Base-by-base conservation (phyloP, 1,139 yeast genomes). In the Blastobotrys elegans region DNA sequence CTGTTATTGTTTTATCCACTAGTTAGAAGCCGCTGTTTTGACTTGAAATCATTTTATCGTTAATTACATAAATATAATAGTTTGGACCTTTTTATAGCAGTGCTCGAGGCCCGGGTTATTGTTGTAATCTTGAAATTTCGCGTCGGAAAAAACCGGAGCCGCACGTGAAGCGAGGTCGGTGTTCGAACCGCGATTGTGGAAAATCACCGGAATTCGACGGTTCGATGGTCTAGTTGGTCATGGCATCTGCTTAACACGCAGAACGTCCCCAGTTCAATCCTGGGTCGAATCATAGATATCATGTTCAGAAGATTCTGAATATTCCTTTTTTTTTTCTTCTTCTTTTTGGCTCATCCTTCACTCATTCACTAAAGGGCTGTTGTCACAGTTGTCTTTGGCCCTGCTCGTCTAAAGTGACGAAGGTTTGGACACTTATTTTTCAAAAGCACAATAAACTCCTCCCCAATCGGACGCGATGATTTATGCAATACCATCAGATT, bases 211-310 rank as follows among this genome's bases (percentile, higher is more conserved):
- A 11, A 27, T 11, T n/a, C n/a, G 16, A 33, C 24, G 39, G 39
- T 35, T 35, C 39, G 39, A 87, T 87, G 95, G 95, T 87, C 95
- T 87, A 87, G 95, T 86, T 72, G 95, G 95, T 87, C 79, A 87
- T 86, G 95, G 94, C 95, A 84, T 84, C 90, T 86, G 95, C 95
- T 85, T 87, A 86, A 87, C 96, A 87, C 95, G 95, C 95, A 84
- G 90, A 84, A 86, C 90, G 96, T 88, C 96, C 96, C 96, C 96
- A 86, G 96, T 88, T 88, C 96, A 96, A 88, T 84, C 96, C 96
- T 87, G 96, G 96, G 96, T 88, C 84, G 80, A 85, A 84, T 85
- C 96, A 88, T 62, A 7, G 22, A 5, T 14, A 5, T 4, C 4
- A 5, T 4, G 33, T 4, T 30, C 33, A 30, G 6, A 14, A 14